These are phyloP conservation scores for Suillus placidus DNA, from an alignment of 768 basidiomycete genomes.

Conservation along the genomic window DNA sequence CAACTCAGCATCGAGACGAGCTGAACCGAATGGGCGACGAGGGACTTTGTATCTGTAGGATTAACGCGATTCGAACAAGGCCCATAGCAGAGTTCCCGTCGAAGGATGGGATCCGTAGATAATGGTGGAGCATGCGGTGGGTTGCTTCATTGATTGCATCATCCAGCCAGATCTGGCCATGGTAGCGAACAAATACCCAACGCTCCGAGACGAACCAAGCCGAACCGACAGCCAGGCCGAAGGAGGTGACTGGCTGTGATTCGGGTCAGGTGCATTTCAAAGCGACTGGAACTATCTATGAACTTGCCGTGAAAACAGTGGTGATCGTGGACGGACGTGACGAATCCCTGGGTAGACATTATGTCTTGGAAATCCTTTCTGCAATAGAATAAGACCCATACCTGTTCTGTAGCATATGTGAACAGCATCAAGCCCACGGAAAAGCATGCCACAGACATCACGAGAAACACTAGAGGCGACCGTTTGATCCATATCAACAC, in stretches of 20 bases:
- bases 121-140: slow-evolving; percentile 25
- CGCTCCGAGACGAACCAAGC: slow-evolving; percentile 58
- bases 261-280: slow-evolving; percentile 15
- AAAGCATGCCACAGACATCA: slow-evolving; percentile 83
- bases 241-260: slow-evolving; percentile 38
- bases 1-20: slow-evolving; percentile 98
- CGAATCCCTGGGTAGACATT: slow-evolving; percentile 42
- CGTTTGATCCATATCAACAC: slow-evolving; percentile 83
- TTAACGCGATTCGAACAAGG: slow-evolving; percentile 65
- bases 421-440: slow-evolving; percentile 78
- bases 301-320: slow-evolving; percentile 65
- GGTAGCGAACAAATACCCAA: slow-evolving; percentile 48
- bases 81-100: no score
- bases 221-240: slow-evolving; percentile 51
- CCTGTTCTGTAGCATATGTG: slow-evolving; percentile 73
- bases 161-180: slow-evolving; percentile 54
- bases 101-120: no score
- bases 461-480: slow-evolving; percentile 80
- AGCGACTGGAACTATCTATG: background rate
- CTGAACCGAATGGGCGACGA: slow-evolving; percentile 93
- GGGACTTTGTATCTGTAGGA: slow-evolving; percentile 95
- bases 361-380: slow-evolving; percentile 16
- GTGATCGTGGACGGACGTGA: slow-evolving; percentile 75
- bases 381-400: slow-evolving; percentile 32
- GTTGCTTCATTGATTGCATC: slow-evolving; percentile 41